Evolutionary conservation across 1,284 basidiomycete species (phyloP), one percentile per base, ranked within the genome.

Genomic region (Malassezia furfur): DNA sequence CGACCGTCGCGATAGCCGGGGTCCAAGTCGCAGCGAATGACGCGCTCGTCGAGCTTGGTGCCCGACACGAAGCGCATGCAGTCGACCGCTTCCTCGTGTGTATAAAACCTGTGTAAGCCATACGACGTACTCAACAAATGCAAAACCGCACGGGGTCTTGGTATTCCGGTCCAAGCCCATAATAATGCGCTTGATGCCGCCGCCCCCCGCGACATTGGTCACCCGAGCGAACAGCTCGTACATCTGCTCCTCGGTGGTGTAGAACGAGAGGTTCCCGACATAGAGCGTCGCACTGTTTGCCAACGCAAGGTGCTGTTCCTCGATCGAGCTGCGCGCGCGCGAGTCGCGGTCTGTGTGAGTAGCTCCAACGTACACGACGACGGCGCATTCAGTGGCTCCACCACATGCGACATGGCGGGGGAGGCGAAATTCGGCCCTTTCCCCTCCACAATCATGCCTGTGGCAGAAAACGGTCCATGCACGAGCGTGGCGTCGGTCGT

Each of bases 231-330:
- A 99, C 48, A 98, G 78, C 77, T 98, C 93, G 78, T 96, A 96
- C 77, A 99, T 96, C 78, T 99, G 94, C 74, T 96, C 91, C 78
- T 99, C 94, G 47, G 93, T 96, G 10, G 91, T 96, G 78, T 88
- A 67, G 62, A 70, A 70, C 11, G 63, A 67, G 5, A 70, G 61
- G 41, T 70, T 70, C 51, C 67, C 94, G 70, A 98, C 85, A 83
- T 96, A 80, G 19, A 82, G 78, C 1, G 81, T 82, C 5, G 75
- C 75, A 1, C 79, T 80, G 15, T 73, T 65, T 17, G 77, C 75
- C 12, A 81, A 74, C 10, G 79, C 74, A n/a, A 75, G 72, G 46
- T 79, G 75, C 61, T 80, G 79, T 15, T 78, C 65, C 19, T 61
- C 51, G 31, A 67, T 57, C n/a, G 63, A 62, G 40, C 63, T 54